Conservation (phyloP, 208 protist species). For the Novymonas esmeraldas region DNA sequence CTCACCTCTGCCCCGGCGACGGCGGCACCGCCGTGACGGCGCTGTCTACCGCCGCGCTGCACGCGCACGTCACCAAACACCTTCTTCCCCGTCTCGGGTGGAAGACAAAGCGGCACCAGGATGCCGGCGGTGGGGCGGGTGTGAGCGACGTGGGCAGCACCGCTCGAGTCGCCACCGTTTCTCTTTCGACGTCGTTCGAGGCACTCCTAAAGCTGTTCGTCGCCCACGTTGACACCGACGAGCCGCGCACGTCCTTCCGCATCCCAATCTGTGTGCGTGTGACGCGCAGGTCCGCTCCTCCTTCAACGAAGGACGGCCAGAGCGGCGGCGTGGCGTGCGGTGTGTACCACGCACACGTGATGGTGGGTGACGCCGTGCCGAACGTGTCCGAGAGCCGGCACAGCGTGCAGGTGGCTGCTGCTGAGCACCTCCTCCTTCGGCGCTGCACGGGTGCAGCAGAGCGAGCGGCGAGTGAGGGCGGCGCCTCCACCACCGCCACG, state of each 20-base stretch:
- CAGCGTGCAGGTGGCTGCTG: slow-evolving; percentile 27
- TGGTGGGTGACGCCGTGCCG: slow-evolving; percentile 25
- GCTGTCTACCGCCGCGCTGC: slow-evolving; percentile 18
- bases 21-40: not conserved
- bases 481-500: no score
- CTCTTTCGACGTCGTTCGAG: slow-evolving; percentile 20
- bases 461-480: no score
- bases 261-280: slow-evolving; percentile 23
- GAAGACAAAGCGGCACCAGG: slow-evolving; percentile 1
- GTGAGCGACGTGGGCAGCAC: not conserved
- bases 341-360: slow-evolving; percentile 25
- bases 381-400: slow-evolving; percentile 38
- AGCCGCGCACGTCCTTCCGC: slow-evolving; percentile 34
- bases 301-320: not conserved
- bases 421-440: slow-evolving; percentile 18
- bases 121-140: not conserved
- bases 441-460: no score
- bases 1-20: not conserved
- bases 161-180: slow-evolving; percentile 13
- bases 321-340: not conserved
- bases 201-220: slow-evolving; percentile 33
- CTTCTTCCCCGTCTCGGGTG: slow-evolving; percentile 32
- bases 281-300: not conserved
- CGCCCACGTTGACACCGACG: slow-evolving; percentile 33
- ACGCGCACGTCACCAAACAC: slow-evolving; percentile 16